A percentile compares a stretch with the other conserved stretches of the same genome.
These are phyloP conservation scores for Rutstroemia sp. DNA, from an alignment of 2,329 filamentous ascomycete species.

Conservation along the genomic window DNA sequence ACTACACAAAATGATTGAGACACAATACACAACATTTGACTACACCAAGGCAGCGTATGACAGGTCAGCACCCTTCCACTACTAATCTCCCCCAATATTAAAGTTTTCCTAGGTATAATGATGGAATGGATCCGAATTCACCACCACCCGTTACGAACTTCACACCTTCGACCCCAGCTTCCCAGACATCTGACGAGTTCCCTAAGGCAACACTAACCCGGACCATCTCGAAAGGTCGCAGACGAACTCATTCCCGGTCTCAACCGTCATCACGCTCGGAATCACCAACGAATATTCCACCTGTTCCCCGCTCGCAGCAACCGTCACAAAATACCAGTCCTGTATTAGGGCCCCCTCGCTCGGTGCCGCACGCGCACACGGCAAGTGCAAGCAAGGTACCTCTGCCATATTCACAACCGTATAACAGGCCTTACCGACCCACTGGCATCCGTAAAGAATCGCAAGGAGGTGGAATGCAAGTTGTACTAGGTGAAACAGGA, in stretches of 20 bases:
- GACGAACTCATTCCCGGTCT: constrained; percentile 17
- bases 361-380: neutral
- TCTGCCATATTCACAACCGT: constrained; percentile 25
- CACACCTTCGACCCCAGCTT: constrained; percentile 10
- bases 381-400: constrained; percentile 13
- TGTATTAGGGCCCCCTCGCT: constrained; percentile 3
- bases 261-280: constrained; percentile 22
- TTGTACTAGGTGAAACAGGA: constrained; percentile 81
- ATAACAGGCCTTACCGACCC: constrained; percentile 19
- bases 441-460: constrained; percentile 25
- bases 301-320: constrained; percentile 17
- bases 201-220: constrained; percentile 5
- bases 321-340: constrained; percentile 5
- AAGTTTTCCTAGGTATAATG: constrained; percentile 27
- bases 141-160: constrained; percentile 11
- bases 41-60: constrained; percentile 79
- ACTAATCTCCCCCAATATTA: constrained; percentile 10
- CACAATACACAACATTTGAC: constrained; percentile 89
- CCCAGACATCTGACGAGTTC: constrained; percentile 8
- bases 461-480: constrained; percentile 67
- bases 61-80: constrained; percentile 43
- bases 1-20: constrained; percentile 88
- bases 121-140: constrained; percentile 25
- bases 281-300: constrained; percentile 22
- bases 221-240: neutral